phyloP scores from a whole-genome alignment of 768 basidiomycete genomes.

The Rhodosporidiobolus odoratus region DNA sequence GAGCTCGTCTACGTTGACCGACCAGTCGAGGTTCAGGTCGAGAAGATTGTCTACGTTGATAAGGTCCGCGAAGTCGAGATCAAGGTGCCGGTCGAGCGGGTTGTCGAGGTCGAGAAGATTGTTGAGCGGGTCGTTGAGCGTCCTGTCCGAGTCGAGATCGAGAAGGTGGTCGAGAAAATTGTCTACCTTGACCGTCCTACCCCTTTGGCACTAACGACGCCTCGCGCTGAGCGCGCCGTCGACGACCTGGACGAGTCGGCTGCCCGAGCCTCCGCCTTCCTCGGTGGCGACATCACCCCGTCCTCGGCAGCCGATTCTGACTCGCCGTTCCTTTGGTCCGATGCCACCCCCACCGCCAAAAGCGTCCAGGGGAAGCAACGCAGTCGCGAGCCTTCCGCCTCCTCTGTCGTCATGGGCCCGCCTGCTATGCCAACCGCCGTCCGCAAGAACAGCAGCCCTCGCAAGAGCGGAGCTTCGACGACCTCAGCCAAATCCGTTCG shows the following conservation, averaged over 20 bases:
- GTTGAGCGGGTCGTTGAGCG: constrained; percentile 39
- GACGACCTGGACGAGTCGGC: constrained; percentile 30
- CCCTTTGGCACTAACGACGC: background rate
- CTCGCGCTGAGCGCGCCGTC: background rate
- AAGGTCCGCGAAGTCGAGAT: constrained; percentile 7
- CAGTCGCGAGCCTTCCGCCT: no score
- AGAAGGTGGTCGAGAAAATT: constrained; percentile 44
- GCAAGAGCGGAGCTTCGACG: constrained; percentile 23
- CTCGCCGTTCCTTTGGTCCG: constrained; percentile 1
- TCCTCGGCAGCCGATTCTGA: background rate
- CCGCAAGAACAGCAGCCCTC: constrained; percentile 9
- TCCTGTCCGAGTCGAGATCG: constrained; percentile 42
- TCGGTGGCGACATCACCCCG: background rate
- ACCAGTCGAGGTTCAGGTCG: constrained; percentile 36
- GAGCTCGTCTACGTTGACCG: constrained; percentile 43
- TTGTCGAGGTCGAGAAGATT: constrained; percentile 11
- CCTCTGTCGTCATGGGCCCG: constrained; percentile 18
- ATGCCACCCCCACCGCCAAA: background rate
- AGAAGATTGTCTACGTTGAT: constrained; percentile 47
- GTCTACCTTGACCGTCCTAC: constrained; percentile 45
- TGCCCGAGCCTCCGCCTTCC: constrained; percentile 21
- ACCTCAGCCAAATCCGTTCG: constrained; percentile 5
- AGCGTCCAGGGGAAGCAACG: constrained; percentile 11
- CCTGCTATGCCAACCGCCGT: constrained; percentile 1
- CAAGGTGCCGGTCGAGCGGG: constrained; percentile 7